Evolutionary conservation across 202 grass and related monocot species (phyloP), one percentile per base, ranked within the genome.

Genomic region (Carex sylvatica): DNA sequence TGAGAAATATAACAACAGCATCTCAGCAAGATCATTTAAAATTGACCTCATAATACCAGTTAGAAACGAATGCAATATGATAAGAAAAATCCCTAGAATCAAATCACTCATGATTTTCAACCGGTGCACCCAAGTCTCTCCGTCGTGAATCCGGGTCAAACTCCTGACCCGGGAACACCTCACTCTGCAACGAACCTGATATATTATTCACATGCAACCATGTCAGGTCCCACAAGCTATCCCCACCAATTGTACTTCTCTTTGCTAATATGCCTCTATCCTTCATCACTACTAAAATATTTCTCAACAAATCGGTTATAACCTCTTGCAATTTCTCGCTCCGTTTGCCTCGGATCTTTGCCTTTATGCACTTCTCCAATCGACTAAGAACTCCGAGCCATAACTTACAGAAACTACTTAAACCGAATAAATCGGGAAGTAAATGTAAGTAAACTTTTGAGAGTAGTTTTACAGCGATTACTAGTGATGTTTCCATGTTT

Each of bases 321-420:
- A 94, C 61, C 40, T 99, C 97, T 77, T 96, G 93, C 71, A 99
- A 82, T 75, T 89, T 97, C 84, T 99, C 97, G 4, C 93, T 99
- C 30, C 90, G 85, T 83, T 97, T 99, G 65, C 97, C 93, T 13
- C 97, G 87, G 51, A 94, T 82, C 85, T 99, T 99, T 49, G 91
- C 72, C 76, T 99, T 99, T 78, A 91, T 88, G 55, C 85, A 99
- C 81, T 99, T 99, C 85, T 99, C 97, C 91, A 99, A 89, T 11
- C 93, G 81, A 62, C 91, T 96, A 58, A 99, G 97, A 67, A 99
- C 85, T 24, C 97, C 97, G 18, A 99, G 83, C 97, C 97, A 99
- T 79, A 99, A 84, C 63, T 99, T 97, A 82, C 93, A 99, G 80
- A 99, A 99, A 81, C 97, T 97, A 86, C 97, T 94, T n/a, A 99